Conservation (phyloP, 306 rosid species). For the Dryas octopetala region DNA sequence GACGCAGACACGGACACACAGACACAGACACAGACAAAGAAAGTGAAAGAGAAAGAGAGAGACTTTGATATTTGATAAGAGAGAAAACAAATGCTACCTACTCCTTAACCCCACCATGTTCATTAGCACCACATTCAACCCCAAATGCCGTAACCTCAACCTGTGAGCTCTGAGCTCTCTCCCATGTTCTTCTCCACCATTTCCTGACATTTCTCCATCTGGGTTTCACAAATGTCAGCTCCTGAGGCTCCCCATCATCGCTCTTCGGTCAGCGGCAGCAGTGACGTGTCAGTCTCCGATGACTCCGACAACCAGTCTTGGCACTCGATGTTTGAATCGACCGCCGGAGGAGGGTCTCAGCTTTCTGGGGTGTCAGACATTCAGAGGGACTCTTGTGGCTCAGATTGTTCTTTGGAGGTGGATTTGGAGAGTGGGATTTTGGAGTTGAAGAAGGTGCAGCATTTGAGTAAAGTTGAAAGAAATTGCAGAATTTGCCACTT, state of each 20-base stretch:
- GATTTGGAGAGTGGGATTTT: slow-evolving; percentile 47
- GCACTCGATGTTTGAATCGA: slow-evolving; percentile 28
- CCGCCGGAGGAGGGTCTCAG: neutral
- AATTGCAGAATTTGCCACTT: slow-evolving; percentile 48
- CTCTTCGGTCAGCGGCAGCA: slow-evolving; percentile 5
- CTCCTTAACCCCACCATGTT: slow-evolving; percentile 19
- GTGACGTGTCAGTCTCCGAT: slow-evolving; percentile 17
- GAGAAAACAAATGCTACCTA: slow-evolving; percentile 13
- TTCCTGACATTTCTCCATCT: slow-evolving; percentile 9
- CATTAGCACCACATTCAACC: neutral
- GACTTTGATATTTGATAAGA: slow-evolving; percentile 17
- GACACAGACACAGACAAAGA: neutral
- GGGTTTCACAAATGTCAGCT: slow-evolving; percentile 24
- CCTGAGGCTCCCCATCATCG: slow-evolving; percentile 11
- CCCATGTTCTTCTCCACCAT: neutral
- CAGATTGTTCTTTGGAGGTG: slow-evolving; percentile 25
- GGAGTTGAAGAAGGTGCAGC: slow-evolving; percentile 36
- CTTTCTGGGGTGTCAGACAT: slow-evolving; percentile 9
- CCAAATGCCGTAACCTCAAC: neutral
- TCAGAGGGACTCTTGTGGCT: slow-evolving; percentile 21
- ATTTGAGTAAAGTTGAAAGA: slow-evolving; percentile 31
- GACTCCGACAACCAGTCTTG: slow-evolving; percentile 37
- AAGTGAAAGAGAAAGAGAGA: neutral
- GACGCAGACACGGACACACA: neutral
- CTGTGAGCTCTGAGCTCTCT: no score